These are phyloP conservation scores for Quercus rubra DNA, from an alignment of 306 rosid genomes.

Conservation along the genomic window DNA sequence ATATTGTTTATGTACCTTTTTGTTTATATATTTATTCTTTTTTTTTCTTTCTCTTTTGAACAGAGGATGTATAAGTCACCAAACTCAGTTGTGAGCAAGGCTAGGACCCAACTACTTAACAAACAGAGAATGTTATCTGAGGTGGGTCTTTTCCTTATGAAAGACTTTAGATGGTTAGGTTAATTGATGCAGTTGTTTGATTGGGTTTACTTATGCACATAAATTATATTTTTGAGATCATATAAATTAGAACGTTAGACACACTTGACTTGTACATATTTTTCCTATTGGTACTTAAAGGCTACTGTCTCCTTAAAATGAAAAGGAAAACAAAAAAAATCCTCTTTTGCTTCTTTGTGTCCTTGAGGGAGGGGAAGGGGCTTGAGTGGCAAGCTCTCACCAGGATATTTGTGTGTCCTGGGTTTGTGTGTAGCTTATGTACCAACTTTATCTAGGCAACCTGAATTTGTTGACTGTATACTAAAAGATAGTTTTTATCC, in stretches of 20 bases:
- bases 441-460: background rate
- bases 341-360: background rate
- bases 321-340: too few relatives aligned
- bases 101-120: slow-evolving; percentile 78
- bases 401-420: background rate
- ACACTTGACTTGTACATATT: background rate
- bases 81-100: slow-evolving; percentile 77
- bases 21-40: background rate
- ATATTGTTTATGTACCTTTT: background rate
- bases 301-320: background rate
- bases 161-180: background rate
- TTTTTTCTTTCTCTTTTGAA: background rate
- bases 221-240: background rate
- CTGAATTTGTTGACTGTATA: background rate
- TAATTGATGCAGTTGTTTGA: background rate
- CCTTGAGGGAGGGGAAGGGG: background rate
- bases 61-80: slow-evolving; percentile 92
- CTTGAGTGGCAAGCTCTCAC: background rate
- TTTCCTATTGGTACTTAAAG: background rate
- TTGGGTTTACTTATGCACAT: background rate
- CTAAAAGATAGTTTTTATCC: too few relatives aligned
- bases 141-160: slow-evolving; percentile 43
- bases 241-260: background rate
- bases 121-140: slow-evolving; percentile 73
- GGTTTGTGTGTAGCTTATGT: background rate